Base-by-base conservation (phyloP, 2,329 filamentous ascomycete species). In the Colletotrichum destructivum region DNA sequence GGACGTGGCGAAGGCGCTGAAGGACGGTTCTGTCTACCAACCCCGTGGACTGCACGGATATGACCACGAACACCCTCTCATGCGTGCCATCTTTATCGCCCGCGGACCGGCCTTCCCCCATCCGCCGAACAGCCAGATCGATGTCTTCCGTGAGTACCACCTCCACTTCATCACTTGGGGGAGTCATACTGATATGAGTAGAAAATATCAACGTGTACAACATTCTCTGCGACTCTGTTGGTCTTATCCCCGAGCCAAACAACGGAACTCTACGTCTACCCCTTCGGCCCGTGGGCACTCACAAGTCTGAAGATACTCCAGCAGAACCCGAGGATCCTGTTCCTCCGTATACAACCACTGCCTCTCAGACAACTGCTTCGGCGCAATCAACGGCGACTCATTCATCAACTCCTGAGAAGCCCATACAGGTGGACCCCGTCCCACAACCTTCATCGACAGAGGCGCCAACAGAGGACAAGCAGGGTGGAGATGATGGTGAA, bases 191-290 rank as follows among this genome's bases (percentile, higher is more conserved):
- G 79, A 82, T 78, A 13, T 3, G 7, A 6, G 31, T 76, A 96
- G 93, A 98, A 89, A 98, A 98, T 75, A 95, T 90, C 71, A 93
- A 98, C 77, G 93, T 98, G 11, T 98, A 98, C 83, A 98, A 98
- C 78, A 94, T 98, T 73, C 83, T 98, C 55, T 98, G 96, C 80
- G 95, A 98, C 82, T 95, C 94, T 0, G 83, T 98, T 35, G 91
- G 92, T 15, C 84, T 98, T 69, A 81, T 79, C 3, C 93, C 95
- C 0, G 87, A 87, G 65, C 89, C 93, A 1, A 98, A 98, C 80
- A 98, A 98, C 78, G 96, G 96, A 61, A 98, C 95, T 0, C 83
- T 98, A 7, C 87, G 91, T 13, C 86, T 96, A 15, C 93, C 93
- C 0, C 82, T 96, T 31, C 87, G 86, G 69, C 85, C 91, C 0